A percentile compares a stretch with the other conserved stretches of the same genome.
Conservation (phyloP, 805 yeast species). For the Lachancea lanzarotensis region DNA sequence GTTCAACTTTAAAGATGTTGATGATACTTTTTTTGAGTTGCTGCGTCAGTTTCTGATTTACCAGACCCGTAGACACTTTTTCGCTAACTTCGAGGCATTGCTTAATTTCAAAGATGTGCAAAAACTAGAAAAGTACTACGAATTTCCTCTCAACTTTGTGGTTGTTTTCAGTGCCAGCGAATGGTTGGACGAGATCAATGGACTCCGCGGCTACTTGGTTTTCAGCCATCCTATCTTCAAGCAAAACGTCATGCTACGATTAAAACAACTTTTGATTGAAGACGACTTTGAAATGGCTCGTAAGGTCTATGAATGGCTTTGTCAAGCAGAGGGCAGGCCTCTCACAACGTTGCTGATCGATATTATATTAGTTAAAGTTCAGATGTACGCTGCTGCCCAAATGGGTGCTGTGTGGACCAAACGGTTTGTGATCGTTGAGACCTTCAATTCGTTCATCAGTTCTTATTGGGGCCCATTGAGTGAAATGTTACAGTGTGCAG, state of each 20-base stretch:
- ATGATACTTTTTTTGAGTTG: slow-evolving; percentile 6
- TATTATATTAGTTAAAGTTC: slow-evolving; percentile 17
- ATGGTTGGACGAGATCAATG: slow-evolving; percentile 18
- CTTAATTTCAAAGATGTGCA: slow-evolving; percentile 17
- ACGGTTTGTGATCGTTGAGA: slow-evolving; percentile 22
- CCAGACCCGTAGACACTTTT: slow-evolving; percentile 22
- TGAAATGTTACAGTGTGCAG: slow-evolving; percentile 17
- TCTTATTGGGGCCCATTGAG: slow-evolving; percentile 24
- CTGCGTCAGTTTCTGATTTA: slow-evolving; percentile 18
- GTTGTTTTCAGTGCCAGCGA: slow-evolving; percentile 10
- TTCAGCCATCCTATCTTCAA: slow-evolving; percentile 16
- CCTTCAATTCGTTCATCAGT: slow-evolving; percentile 23
- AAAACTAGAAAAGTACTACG: slow-evolving; percentile 20
- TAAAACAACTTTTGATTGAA: slow-evolving; percentile 14
- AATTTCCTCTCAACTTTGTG: slow-evolving; percentile 21
- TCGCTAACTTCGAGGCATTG: slow-evolving; percentile 14
- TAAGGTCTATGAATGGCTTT: slow-evolving; percentile 22
- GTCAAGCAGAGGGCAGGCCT: slow-evolving; percentile 12
- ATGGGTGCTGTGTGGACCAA: slow-evolving; percentile 17
- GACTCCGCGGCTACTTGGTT: slow-evolving; percentile 24
- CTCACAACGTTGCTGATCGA: slow-evolving; percentile 20
- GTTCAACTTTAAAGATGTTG: not conserved
- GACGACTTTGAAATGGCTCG: slow-evolving; percentile 24
- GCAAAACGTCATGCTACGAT: slow-evolving; percentile 7
- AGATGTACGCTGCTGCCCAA: slow-evolving; percentile 13